Evolutionary conservation across 768 basidiomycete species (phyloP), one percentile per base, ranked within the genome.

Genomic region (Panus rudis): DNA sequence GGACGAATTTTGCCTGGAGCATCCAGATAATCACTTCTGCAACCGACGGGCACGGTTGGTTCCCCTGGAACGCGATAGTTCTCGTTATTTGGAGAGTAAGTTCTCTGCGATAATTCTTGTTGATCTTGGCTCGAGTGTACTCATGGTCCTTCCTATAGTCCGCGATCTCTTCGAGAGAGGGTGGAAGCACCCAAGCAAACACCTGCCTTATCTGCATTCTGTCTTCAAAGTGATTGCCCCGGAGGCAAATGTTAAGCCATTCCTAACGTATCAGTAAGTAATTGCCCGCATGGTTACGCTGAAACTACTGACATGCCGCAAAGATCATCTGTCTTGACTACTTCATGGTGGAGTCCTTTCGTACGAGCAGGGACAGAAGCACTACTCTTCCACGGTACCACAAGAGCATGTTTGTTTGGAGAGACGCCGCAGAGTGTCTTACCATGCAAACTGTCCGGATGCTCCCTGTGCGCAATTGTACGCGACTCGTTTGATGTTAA

Each of bases 321-420:
- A 44, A 19, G 38, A 47, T 42, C 46, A 47, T 48, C 21, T 44
- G 39, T 47, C 52, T 34, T 47, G 28, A 47, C 53, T 30, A 55
- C 58, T 42, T 55, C 63, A 13, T 30, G 39, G 43, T 38, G 23
- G 19, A 43, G 62, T 65, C 33, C 33, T 8, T 35, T 35, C 33
- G 21, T 8, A 6, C 39, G 54, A 65, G 52, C 53, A 39, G 70
- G 67, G 28, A 75, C 76, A 48, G 81, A 83, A 57, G 71, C 71
- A 48, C 60, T 81, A 2, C 67, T 81, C 21, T 84, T 82, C 52
- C 81, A 84, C 57, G 81, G 81, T n/a, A 84, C 79, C 12, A 75
- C 69, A 41, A 70, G 79, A 39, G 63, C 60, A 7, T 84, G 81
- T 51, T 56, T 69, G 3, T 49, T 84, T 6, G 81, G 69, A n/a